These are phyloP conservation scores for Tricholoma sp. DNA, from an alignment of 768 basidiomycete species.

Conservation along the genomic window DNA sequence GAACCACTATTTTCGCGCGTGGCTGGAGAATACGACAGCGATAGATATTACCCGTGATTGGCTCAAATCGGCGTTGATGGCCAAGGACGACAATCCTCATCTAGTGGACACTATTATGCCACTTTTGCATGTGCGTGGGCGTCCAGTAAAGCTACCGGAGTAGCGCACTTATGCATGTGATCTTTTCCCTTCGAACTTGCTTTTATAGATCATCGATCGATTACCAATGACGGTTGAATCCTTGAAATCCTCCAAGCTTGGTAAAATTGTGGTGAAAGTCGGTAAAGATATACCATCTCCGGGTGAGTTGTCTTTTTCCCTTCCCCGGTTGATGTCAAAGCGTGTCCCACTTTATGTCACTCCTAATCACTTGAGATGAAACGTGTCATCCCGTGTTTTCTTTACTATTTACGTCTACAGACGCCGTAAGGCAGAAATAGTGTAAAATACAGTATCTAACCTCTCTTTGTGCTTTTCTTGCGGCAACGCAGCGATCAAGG, in stretches of 20 bases:
- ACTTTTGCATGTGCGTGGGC: slow-evolving; percentile 69
- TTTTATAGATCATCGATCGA: slow-evolving; percentile 71
- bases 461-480: slow-evolving; percentile 35
- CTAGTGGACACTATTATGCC: slow-evolving; percentile 80
- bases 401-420: slow-evolving; percentile 20
- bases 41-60: slow-evolving; percentile 80
- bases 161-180: background rate
- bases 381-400: slow-evolving; percentile 3
- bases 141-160: background rate
- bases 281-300: slow-evolving; percentile 69
- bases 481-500: slow-evolving; percentile 75
- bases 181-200: background rate
- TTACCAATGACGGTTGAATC: slow-evolving; percentile 69
- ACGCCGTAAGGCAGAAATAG: slow-evolving; percentile 27
- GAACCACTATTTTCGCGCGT: slow-evolving; percentile 83
- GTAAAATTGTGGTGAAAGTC: slow-evolving; percentile 73
- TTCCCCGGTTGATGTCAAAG: slow-evolving; percentile 7
- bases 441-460: slow-evolving; percentile 69
- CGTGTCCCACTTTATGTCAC: slow-evolving; percentile 9
- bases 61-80: slow-evolving; percentile 65
- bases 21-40: slow-evolving; percentile 71
- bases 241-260: slow-evolving; percentile 67
- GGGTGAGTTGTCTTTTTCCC: slow-evolving; percentile 56
- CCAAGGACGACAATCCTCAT: slow-evolving; percentile 43
- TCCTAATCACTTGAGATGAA: slow-evolving; percentile 17